phyloP scores from a whole-genome alignment of 2,329 filamentous ascomycete species.

The Cladosporium colombiae region DNA sequence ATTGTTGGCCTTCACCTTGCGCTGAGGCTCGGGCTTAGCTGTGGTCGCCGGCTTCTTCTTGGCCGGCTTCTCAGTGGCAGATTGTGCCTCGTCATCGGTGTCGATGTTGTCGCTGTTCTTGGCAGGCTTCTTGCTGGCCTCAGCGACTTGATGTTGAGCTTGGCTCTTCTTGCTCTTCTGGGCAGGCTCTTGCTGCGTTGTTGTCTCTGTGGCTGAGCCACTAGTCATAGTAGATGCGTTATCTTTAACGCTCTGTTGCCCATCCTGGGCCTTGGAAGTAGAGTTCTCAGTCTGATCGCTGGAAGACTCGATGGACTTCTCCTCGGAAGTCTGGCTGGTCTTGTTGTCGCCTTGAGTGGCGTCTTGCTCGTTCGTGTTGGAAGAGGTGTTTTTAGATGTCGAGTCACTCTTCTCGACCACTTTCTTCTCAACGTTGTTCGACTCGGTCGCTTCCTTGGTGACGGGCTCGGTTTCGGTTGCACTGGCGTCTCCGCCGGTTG shows the following conservation, averaged over 20 bases:
- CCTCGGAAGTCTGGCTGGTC: neutral
- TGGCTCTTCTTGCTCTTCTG: neutral
- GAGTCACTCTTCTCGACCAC: neutral
- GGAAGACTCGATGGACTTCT: neutral
- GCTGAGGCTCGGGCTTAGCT: neutral
- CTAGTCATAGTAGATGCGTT: neutral
- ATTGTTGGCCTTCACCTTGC: neutral
- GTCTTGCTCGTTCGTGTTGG: neutral
- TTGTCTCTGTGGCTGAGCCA: neutral
- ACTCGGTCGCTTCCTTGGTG: neutral
- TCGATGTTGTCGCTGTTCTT: neutral
- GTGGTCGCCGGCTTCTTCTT: neutral
- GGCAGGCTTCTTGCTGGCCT: neutral
- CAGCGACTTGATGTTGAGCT: neutral
- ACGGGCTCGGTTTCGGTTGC: neutral
- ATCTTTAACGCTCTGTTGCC: neutral
- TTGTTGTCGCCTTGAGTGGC: neutral
- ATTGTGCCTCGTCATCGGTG: neutral
- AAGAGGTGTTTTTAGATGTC: neutral
- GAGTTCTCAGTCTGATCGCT: neutral
- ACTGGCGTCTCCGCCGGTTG: neutral
- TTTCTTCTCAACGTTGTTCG: neutral
- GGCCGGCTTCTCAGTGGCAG: neutral
- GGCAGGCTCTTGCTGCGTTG: neutral
- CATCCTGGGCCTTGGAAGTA: neutral